Evolutionary conservation across 2,329 filamentous ascomycete genomes (phyloP).

Genomic region (Huntiella moniliformis): DNA sequence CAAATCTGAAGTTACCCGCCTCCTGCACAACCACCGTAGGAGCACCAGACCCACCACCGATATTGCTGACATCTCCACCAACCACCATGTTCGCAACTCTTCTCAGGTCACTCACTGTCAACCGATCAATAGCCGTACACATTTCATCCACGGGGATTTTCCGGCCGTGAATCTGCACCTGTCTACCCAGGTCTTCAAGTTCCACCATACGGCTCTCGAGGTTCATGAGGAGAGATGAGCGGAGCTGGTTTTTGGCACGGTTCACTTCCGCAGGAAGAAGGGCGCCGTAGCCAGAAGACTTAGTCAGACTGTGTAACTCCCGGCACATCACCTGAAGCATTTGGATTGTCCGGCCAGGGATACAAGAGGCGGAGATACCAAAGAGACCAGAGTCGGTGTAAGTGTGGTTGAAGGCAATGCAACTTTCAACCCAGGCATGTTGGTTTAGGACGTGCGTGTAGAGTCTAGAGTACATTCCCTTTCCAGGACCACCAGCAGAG

Average conservation of each 20-base stretch:
- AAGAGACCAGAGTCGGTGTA: conserved; percentile 94
- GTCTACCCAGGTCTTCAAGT: conserved; percentile 81
- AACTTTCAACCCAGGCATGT: conserved; percentile 91
- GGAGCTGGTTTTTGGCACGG: conserved; percentile 91
- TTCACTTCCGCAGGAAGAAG: conserved; percentile 63
- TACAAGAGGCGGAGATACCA: conserved; percentile 75
- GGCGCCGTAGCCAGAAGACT: conserved; percentile 54
- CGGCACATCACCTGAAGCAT: conserved; percentile 96
- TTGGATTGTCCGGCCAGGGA: conserved; percentile 53
- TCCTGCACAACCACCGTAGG: conserved; percentile 93
- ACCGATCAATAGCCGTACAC: conserved; percentile 66
- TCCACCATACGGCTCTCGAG: conserved; percentile 94
- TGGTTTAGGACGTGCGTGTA: conserved; percentile 98
- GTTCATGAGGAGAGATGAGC: conserved; percentile 86
- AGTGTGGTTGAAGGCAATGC: conserved; percentile 89
- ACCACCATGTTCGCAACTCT: conserved; percentile 66
- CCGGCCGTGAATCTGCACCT: conserved; percentile 88
- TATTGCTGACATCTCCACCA: conserved; percentile 56
- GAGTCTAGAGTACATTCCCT: conserved; percentile 96
- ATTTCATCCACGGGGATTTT: conserved; percentile 88
- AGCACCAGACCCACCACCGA: conserved; percentile 60
- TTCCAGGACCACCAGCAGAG: conserved; percentile 86
- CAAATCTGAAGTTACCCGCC: conserved; percentile 41
- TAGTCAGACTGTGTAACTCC: conserved; percentile 60
- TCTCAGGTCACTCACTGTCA: conserved; percentile 65